Percentiles rank a stretch among this genome's conserved stretches.
Conservation (phyloP, 371 early-diverging fungal genomes). For the Lichtheimia ramosa region DNA sequence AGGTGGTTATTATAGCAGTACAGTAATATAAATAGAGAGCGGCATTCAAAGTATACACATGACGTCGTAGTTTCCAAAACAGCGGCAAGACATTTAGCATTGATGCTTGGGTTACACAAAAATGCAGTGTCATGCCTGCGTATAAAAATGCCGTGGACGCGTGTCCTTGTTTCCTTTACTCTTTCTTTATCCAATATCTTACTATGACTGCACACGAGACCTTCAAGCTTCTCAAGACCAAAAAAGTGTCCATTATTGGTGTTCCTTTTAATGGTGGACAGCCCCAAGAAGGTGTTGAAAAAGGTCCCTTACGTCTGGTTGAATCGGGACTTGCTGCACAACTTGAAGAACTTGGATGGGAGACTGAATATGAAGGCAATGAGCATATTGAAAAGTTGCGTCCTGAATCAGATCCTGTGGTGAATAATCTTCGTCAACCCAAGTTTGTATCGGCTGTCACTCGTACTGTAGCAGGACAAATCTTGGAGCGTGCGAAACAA, state of each 20-base stretch:
- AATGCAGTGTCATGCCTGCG: no score
- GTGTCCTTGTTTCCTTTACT: no score
- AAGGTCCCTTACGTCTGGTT: slow-evolving; percentile 77
- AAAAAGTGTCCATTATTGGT: slow-evolving; percentile 73
- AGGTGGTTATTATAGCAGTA: no score
- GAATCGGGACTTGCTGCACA: slow-evolving; percentile 82
- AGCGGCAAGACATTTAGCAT: no score
- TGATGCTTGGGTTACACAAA: no score
- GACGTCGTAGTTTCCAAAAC: no score
- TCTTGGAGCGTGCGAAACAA: slow-evolving; percentile 58
- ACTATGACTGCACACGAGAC: no score
- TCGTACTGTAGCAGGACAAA: slow-evolving; percentile 64
- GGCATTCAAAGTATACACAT: no score
- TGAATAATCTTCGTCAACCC: slow-evolving; percentile 79
- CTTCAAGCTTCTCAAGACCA: not conserved
- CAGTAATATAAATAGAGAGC: no score
- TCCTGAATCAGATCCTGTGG: slow-evolving; percentile 62
- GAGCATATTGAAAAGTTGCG: slow-evolving; percentile 51
- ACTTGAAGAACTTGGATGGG: slow-evolving; percentile 77
- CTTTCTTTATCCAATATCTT: no score
- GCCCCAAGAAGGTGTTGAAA: slow-evolving; percentile 84
- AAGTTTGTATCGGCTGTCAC: slow-evolving; percentile 78
- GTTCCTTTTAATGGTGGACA: slow-evolving; percentile 81
- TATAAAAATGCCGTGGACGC: no score
- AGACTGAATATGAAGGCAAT: slow-evolving; percentile 69